Conservation (phyloP, 345 rosid genomes). For the Ceriops zippeliana region DNA sequence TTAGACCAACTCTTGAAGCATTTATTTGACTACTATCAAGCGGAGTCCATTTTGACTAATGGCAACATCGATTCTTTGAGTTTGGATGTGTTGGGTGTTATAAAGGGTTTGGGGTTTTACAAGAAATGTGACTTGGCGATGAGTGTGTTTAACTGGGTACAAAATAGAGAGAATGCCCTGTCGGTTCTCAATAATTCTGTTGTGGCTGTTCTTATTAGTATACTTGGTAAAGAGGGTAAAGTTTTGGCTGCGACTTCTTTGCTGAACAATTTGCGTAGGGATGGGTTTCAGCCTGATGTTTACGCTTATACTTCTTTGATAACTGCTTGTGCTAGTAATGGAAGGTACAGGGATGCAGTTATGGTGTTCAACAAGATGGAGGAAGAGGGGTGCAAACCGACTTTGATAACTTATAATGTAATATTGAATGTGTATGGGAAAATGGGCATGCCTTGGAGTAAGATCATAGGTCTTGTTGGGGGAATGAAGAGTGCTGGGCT, state of each 20-base stretch:
- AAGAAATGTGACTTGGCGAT: conserved; percentile 63
- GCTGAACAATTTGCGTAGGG: conserved; percentile 45
- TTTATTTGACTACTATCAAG: conserved; percentile 35
- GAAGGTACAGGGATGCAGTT: conserved; percentile 82
- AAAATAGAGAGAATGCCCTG: conserved; percentile 40
- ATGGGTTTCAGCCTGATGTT: conserved; percentile 63
- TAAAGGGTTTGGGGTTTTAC: conserved; percentile 72
- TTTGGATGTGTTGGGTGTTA: conserved; percentile 54
- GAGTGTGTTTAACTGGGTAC: conserved; percentile 71
- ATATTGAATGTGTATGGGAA: conserved; percentile 80
- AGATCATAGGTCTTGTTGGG: conserved; percentile 51
- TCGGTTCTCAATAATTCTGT: conserved; percentile 47
- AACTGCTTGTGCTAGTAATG: conserved; percentile 58
- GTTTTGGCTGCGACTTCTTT: conserved; percentile 58
- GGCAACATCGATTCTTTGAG: conserved; percentile 25
- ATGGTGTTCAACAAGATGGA: conserved; percentile 72
- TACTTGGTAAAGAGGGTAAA: conserved; percentile 63
- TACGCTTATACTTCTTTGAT: conserved; percentile 81
- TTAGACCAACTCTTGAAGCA: conserved; percentile 37
- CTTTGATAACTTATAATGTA: conserved; percentile 84
- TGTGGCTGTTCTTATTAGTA: conserved; percentile 58
- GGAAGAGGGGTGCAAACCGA: conserved; percentile 78
- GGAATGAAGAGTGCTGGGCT: conserved; percentile 63
- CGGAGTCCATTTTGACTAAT: conserved; percentile 24
- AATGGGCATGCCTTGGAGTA: conserved; percentile 97